Evolutionary conservation across 116 monocot species (phyloP), one percentile per base, ranked within the genome.

Genomic region (Posidonia oceanica): DNA sequence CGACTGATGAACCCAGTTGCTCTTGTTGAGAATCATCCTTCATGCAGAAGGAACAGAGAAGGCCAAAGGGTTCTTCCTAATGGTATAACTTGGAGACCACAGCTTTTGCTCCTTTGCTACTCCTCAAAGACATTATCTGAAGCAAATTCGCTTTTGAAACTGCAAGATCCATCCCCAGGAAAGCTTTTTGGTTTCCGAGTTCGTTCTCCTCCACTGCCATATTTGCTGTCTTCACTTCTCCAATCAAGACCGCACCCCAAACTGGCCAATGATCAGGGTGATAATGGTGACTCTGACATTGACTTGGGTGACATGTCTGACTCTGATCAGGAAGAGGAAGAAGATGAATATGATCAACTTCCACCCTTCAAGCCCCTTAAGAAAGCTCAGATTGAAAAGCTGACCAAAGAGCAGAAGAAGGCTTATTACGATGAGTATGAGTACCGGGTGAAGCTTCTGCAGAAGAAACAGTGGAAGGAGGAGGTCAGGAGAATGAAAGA

Each of bases 381-480:
- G 59, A 94, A 90, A 82, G 52, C 88, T 59, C 87, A 94, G 67
- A 80, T 94, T 54, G 82, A 74, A 1, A 90, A 71, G 73, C 87
- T 94, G 18, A 82, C 85, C 20, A 88, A 85, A 74, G 84, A 94
- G 80, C 94, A 94, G 67, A 87, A 66, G 59, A 84, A 73, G 65
- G 90, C 85, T 3, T 94, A 94, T 67, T 88, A 82, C 60, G 90
- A 94, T 69, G 94, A 94, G 70, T 94, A 94, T 59, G 87, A 87
- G 39, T 94, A 94, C 74, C 76, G 90, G 3, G 76, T 87, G 39
- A 94, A 88, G 76, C 94, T 90, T 75, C 82, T 94, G 71, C 84
- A 90, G 79, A 90, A 90, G 82, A 94, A 90, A 74, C 90, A 94
- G 61, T 83, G 83, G 79, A 94, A 83, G 78, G 87, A 90, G 10